These are phyloP conservation scores for Globisporangium echinulatum DNA, from an alignment of 352 stramenopile species.

Conservation along the genomic window DNA sequence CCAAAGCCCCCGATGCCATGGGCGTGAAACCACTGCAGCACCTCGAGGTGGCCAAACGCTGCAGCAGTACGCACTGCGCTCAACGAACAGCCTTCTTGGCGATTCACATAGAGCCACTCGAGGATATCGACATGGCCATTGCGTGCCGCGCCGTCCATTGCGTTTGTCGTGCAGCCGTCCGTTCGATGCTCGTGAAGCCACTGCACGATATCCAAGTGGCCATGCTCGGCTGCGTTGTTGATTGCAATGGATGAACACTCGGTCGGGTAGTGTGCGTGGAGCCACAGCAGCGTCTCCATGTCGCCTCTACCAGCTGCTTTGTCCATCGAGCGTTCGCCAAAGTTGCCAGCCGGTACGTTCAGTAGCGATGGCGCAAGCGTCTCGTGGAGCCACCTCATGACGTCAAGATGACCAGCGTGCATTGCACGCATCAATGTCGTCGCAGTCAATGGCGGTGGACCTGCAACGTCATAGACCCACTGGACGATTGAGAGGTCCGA, in stretches of 20 bases:
- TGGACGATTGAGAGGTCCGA: too few relatives aligned
- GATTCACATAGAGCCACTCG: constrained; percentile 3
- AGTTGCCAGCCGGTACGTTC: too few relatives aligned
- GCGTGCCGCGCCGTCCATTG: constrained; percentile 2
- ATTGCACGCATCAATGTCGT: too few relatives aligned
- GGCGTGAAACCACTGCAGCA: constrained; percentile 4
- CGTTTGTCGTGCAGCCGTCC: neutral
- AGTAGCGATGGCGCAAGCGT: neutral
- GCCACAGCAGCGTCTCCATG: constrained; percentile 6
- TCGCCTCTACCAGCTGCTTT: constrained; percentile 1
- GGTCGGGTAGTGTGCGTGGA: neutral
- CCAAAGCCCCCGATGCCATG: constrained; percentile 1
- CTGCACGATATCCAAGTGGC: constrained; percentile 1
- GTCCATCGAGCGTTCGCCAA: neutral
- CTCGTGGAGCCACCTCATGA: too few relatives aligned
- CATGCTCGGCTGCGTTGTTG: neutral
- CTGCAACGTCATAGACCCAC: too few relatives aligned
- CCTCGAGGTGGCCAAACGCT: neutral
- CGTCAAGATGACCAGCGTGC: too few relatives aligned
- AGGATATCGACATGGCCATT: neutral
- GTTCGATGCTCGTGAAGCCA: constrained; percentile 2
- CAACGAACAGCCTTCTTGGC: constrained; percentile 1
- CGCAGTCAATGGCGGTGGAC: too few relatives aligned
- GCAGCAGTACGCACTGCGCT: constrained; percentile 3
- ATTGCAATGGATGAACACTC: neutral